Evolutionary conservation across 345 rosid genomes (phyloP).

Genomic region (Dipteronia dyeriana): DNA sequence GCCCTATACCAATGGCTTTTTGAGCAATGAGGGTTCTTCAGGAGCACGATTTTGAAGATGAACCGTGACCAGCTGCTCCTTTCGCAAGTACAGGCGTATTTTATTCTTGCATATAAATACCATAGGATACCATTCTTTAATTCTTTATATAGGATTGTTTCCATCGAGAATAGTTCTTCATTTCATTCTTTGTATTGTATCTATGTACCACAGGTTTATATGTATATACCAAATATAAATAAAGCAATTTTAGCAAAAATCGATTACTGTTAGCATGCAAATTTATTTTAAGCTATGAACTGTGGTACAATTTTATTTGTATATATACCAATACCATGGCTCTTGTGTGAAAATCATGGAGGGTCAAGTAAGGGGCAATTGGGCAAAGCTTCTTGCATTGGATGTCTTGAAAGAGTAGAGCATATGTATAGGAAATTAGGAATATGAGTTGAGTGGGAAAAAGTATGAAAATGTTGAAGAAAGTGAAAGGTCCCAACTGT

Average conservation of each 20-base stretch:
- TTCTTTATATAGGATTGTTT: constrained; percentile 26
- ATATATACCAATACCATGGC: too few species aligned
- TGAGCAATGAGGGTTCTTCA: constrained; percentile 25
- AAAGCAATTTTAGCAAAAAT: not conserved
- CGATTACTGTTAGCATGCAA: not conserved
- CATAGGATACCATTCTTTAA: constrained; percentile 22
- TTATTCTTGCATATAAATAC: constrained; percentile 16
- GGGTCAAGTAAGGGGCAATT: not conserved
- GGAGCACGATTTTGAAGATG: constrained; percentile 6
- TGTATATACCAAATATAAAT: not conserved
- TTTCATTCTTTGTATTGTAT: constrained; percentile 3
- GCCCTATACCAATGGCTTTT: constrained; percentile 10
- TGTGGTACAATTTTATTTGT: not conserved
- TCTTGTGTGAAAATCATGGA: not conserved
- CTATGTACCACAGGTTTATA: not conserved
- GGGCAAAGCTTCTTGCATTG: too few species aligned
- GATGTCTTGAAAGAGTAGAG: not conserved
- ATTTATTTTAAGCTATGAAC: not conserved
- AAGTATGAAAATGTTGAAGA: not conserved
- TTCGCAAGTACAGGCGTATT: constrained; percentile 5
- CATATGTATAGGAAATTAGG: not conserved
- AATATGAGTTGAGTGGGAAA: not conserved
- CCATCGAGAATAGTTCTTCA: constrained; percentile 13
- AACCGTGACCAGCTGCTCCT: not conserved
- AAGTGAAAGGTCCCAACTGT: constrained; percentile 1